phyloP scores from a whole-genome alignment of 108 stramenopile species.

The Aurantiochytrium sp. region DNA sequence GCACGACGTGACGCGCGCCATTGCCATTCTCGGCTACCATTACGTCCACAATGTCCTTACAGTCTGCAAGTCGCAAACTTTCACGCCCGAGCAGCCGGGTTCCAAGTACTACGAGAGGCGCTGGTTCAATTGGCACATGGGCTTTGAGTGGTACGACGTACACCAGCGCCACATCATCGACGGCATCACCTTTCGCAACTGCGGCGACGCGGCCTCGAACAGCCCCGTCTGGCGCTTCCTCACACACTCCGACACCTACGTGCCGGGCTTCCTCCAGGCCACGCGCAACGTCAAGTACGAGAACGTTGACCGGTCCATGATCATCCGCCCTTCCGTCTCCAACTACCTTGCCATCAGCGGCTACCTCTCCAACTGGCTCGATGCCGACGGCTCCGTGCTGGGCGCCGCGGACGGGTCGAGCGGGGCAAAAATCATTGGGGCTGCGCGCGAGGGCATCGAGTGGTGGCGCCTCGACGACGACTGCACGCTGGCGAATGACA shows the following conservation, averaged over 20 bases:
- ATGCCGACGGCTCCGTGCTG: neutral
- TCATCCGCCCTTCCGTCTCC: neutral
- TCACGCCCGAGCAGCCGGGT: neutral
- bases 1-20: neutral
- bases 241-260: neutral
- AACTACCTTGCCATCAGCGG: neutral
- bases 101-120: neutral
- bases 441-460: neutral
- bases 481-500: neutral
- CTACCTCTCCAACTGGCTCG: neutral
- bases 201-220: neutral
- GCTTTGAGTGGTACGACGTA: neutral
- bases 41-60: neutral
- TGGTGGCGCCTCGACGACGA: neutral
- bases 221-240: neutral
- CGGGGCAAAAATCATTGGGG: neutral
- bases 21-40: neutral
- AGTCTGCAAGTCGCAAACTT: neutral
- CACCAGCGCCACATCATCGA: neutral
- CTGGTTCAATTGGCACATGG: neutral
- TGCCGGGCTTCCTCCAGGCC: neutral
- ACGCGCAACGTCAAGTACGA: neutral
- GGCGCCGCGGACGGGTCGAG: neutral
- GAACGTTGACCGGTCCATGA: neutral
- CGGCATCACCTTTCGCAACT: neutral